phyloP scores from a whole-genome alignment of 306 rosid genomes.

The Senna siamea region DNA sequence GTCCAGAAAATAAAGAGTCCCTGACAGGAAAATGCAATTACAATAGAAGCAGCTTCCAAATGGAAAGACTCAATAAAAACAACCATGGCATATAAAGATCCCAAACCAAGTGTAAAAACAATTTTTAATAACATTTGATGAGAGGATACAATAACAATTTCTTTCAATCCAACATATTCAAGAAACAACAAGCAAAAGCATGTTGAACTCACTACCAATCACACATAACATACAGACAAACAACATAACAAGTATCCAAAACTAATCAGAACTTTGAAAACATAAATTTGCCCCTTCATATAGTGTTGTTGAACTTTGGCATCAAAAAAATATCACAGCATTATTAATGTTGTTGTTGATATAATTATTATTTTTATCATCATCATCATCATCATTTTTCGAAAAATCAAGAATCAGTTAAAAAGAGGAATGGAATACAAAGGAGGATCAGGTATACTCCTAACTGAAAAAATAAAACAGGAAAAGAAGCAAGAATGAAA shows the following conservation, averaged over 20 bases:
- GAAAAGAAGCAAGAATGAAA: no score
- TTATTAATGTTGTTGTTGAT: not conserved
- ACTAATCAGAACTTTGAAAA: not conserved
- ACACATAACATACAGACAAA: no score
- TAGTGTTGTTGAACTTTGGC: not conserved
- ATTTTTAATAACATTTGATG: not conserved
- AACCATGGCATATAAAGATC: not conserved
- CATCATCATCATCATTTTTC: no score
- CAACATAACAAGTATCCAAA: not conserved
- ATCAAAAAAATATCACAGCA: not conserved
- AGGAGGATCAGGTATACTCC: no score
- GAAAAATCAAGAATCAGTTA: no score
- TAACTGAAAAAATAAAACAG: no score
- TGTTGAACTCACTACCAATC: not conserved
- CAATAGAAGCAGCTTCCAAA: not conserved
- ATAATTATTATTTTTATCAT: no score
- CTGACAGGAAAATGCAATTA: not conserved
- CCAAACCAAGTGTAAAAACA: not conserved
- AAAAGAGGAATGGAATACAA: no score
- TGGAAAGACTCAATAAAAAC: not conserved
- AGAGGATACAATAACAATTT: conserved; percentile 4
- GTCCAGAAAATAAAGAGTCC: not conserved
- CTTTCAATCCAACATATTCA: not conserved
- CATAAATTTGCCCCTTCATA: not conserved
- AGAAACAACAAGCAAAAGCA: conserved; percentile 14